These are phyloP conservation scores for Fragaria nilgerrensis DNA, from an alignment of 306 rosid genomes.

Conservation along the genomic window DNA sequence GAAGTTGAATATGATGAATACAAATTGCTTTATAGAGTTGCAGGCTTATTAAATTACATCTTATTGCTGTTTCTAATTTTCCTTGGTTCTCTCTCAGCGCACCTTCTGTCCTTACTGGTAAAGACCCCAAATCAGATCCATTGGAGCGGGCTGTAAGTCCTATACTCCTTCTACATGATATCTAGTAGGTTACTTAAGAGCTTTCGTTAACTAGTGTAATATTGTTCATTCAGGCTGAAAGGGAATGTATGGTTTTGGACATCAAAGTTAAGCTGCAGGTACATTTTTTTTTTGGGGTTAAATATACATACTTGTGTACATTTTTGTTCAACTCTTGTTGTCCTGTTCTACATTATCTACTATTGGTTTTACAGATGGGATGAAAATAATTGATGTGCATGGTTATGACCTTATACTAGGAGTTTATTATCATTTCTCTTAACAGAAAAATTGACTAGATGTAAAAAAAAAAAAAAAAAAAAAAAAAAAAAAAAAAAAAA, in stretches of 20 bases:
- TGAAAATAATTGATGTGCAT: not conserved
- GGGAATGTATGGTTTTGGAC: conserved; percentile 97
- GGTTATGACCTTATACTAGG: not conserved
- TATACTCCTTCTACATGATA: conserved; percentile 18
- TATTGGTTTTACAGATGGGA: not conserved
- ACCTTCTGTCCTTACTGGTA: conserved; percentile 54
- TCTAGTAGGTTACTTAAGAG: conserved; percentile 7
- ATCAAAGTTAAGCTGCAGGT: conserved; percentile 99
- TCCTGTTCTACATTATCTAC: not conserved
- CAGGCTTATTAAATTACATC: conserved; percentile 23
- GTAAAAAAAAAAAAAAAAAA: not conserved
- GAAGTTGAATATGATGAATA: not conserved
- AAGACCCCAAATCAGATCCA: conserved; percentile 77
- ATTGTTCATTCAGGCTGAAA: conserved; percentile 74
- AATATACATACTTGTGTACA: not conserved
- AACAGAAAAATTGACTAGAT: not conserved
- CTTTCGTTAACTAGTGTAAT: conserved; percentile 18
- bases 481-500: not conserved
- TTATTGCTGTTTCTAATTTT: conserved; percentile 24
- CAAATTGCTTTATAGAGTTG: conserved; percentile 7
- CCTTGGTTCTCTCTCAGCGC: conserved; percentile 35
- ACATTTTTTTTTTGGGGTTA: not conserved
- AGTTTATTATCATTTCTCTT: not conserved
- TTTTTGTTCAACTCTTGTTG: not conserved
- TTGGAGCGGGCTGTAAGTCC: conserved; percentile 92